Evolutionary conservation across 306 rosid species (phyloP), one percentile per base, ranked within the genome.

Genomic region (Fagus crenata): DNA sequence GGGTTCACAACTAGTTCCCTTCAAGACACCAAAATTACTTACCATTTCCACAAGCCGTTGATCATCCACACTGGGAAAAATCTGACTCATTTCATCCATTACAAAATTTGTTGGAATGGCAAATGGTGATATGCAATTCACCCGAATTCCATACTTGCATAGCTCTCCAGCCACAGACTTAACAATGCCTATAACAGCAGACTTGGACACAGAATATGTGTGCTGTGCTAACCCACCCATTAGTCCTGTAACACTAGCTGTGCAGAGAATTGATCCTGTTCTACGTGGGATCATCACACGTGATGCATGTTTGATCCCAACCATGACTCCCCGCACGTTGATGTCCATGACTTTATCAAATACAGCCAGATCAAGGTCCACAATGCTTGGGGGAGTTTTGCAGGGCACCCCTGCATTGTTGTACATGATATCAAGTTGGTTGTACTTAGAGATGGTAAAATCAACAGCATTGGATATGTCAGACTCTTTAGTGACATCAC

Each of bases 321-420:
- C 90, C 54, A 95, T 15, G 49, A 88, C 89, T 6, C 97, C 96
- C 1, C 93, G 87, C 9, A 95, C 92, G 6, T 95, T 95, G 69
- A 92, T 78, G 73, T 56, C 82, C 89, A 94, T 92, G 74, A 90
- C 81, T 70, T 72, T 81, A 59, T 94, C 96, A 64, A 89, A 94
- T 8, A 37, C 13, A 4, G 73, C 79, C 41, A 95, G 71, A 68
- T 92, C 96, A 9, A 92, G 87, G 81, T 90, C 86, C 42, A 76
- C 85, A 36, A 95, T 87, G 87, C 90, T 90, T 42, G 86, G 88
- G 65, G 96, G 88, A 65, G 93, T 87, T 49, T 68, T 71, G 84
- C 97, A 95, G 75, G 97, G 80, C 33, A 89, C 81, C 12, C 98
- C 98, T 2, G 97, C 97, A 80, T 95, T 95, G 71, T 81, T 82